These are phyloP conservation scores for Hypoxylon rubiginosum DNA, from an alignment of 2,329 filamentous ascomycete genomes.

Conservation along the genomic window DNA sequence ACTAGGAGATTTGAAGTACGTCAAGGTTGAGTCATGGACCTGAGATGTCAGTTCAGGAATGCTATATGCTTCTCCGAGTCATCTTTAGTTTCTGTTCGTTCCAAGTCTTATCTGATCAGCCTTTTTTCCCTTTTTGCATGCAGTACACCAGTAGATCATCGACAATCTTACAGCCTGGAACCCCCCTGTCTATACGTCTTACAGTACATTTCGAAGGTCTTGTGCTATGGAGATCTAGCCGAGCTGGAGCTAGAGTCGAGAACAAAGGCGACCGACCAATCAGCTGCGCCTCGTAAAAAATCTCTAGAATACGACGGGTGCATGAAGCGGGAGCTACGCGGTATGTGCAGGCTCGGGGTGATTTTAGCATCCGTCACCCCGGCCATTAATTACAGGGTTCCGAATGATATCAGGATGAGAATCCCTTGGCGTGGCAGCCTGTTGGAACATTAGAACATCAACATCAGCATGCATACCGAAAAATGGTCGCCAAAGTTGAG, in stretches of 20 bases:
- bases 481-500: neutral
- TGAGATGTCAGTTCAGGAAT: neutral
- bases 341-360: constrained; percentile 12
- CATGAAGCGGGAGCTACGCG: neutral
- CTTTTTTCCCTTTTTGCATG: neutral
- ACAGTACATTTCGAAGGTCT: neutral
- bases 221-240: constrained; percentile 22
- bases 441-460: neutral
- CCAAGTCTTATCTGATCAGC: neutral
- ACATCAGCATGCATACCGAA: neutral
- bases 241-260: neutral
- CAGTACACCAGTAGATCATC: constrained; percentile 2
- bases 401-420: neutral
- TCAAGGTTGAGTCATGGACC: neutral
- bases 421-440: neutral
- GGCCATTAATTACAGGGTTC: neutral
- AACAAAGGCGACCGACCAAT: neutral
- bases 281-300: constrained; percentile 18
- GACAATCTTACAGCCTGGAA: neutral
- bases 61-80: neutral
- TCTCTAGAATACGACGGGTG: constrained; percentile 24
- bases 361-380: constrained; percentile 14
- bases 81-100: neutral
- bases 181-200: neutral
- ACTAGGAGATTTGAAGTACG: neutral